Percentiles rank a stretch among this genome's conserved stretches.
Evolutionary conservation across 768 basidiomycete species (phyloP).

Genomic region (Clitopilus hobsonii): DNA sequence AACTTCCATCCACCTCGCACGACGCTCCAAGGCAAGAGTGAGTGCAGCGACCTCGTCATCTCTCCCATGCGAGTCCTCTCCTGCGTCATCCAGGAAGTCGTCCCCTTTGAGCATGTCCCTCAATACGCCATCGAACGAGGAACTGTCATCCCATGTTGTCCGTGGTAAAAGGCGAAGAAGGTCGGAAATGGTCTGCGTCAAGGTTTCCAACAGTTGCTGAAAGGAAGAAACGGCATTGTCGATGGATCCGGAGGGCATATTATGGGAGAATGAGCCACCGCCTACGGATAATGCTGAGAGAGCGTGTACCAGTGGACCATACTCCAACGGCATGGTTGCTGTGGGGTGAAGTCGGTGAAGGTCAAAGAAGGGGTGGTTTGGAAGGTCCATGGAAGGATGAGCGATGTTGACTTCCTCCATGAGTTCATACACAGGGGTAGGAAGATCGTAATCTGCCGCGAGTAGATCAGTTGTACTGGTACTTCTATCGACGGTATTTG

Average conservation of each 20-base stretch:
- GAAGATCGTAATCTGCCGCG: slow-evolving; percentile 47
- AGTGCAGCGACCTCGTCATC: slow-evolving; percentile 85
- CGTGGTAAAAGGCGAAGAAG: slow-evolving; percentile 79
- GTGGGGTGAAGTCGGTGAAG: slow-evolving; percentile 64
- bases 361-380: slow-evolving; percentile 75
- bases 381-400: slow-evolving; percentile 60
- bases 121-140: slow-evolving; percentile 81
- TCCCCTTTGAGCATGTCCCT: slow-evolving; percentile 88
- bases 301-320: slow-evolving; percentile 82
- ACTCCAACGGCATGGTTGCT: slow-evolving; percentile 78
- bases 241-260: slow-evolving; percentile 83
- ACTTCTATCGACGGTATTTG: slow-evolving; percentile 37
- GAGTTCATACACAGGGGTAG: slow-evolving; percentile 56
- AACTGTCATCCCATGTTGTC: slow-evolving; percentile 87
- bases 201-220: slow-evolving; percentile 81
- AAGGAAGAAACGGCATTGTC: slow-evolving; percentile 89
- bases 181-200: slow-evolving; percentile 88
- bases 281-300: slow-evolving; percentile 83
- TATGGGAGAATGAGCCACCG: slow-evolving; percentile 78
- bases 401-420: slow-evolving; percentile 62
- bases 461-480: slow-evolving; percentile 57
- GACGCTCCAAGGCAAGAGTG: slow-evolving; percentile 78
- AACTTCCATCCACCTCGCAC: slow-evolving; percentile 93
- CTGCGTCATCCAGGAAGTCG: slow-evolving; percentile 76
- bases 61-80: slow-evolving; percentile 57